A percentile compares a stretch with the other conserved stretches of the same genome.
Conservation (phyloP, 2,329 filamentous ascomycete genomes). For the Ceratocystis destructans region DNA sequence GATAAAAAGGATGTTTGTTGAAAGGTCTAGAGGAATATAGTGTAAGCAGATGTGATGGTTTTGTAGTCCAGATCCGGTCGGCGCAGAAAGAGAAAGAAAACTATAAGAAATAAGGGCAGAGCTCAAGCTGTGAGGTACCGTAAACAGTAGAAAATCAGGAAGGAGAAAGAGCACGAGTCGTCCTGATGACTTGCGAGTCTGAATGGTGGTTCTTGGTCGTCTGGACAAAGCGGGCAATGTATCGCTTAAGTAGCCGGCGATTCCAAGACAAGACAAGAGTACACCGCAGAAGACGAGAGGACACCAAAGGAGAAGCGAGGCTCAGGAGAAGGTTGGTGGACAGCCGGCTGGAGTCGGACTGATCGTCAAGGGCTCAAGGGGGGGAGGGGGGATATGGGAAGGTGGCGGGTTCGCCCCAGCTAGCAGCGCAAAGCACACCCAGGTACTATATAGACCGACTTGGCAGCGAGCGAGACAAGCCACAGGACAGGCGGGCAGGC, state of each 20-base stretch:
- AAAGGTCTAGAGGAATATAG: conserved; percentile 4
- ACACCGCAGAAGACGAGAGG: neutral
- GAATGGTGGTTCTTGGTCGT: neutral
- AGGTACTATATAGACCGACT: neutral
- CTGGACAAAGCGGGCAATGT: neutral
- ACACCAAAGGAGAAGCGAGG: neutral
- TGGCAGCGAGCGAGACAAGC: neutral
- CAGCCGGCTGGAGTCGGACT: neutral
- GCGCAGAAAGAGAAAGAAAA: neutral
- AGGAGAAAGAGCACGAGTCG: neutral
- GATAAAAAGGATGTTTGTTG: neutral
- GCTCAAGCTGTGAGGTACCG: neutral
- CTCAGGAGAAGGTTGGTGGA: neutral
- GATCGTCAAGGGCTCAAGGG: neutral
- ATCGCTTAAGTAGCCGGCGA: neutral
- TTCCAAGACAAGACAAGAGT: neutral
- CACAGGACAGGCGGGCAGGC: neutral
- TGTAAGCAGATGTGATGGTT: neutral
- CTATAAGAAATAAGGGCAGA: neutral
- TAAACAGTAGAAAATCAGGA: neutral
- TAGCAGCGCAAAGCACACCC: neutral
- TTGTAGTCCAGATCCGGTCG: conserved; percentile 1
- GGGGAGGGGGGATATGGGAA: neutral
- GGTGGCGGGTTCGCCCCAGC: neutral
- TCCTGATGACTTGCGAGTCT: neutral